Evolutionary conservation across 495 filamentous ascomycete species (phyloP).

Genomic region (Podospora anserina): DNA sequence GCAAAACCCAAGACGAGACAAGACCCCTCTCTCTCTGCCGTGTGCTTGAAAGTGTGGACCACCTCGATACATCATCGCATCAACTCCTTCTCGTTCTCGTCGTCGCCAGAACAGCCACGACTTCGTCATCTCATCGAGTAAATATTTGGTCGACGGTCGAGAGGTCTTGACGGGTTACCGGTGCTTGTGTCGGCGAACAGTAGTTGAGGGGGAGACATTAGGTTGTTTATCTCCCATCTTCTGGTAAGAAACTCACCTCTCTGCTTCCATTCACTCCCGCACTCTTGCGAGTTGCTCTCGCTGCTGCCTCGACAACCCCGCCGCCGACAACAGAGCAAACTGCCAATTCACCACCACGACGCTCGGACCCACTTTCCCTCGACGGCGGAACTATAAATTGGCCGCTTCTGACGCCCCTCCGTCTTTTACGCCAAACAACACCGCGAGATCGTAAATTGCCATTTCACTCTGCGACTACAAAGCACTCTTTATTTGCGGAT

Average conservation of each 20-base stretch:
- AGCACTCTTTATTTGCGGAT: slow-evolving; percentile 2
- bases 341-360: neutral
- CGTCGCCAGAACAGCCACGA: slow-evolving; percentile 14
- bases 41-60: slow-evolving; percentile 28
- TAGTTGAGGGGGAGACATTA: slow-evolving; percentile 88
- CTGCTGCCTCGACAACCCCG: neutral
- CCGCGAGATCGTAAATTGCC: neutral
- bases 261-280: neutral
- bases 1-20: slow-evolving; percentile 7
- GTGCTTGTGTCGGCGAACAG: slow-evolving; percentile 36
- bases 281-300: neutral
- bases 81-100: slow-evolving; percentile 5
- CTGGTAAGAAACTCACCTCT: slow-evolving; percentile 57
- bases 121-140: slow-evolving; percentile 17
- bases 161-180: slow-evolving; percentile 31
- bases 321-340: neutral
- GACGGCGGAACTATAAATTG: neutral
- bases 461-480: neutral
- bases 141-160: slow-evolving; percentile 30
- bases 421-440: neutral
- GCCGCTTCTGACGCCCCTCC: neutral
- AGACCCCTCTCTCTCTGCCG: slow-evolving; percentile 25
- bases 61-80: slow-evolving; percentile 12
- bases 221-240: slow-evolving; percentile 91
- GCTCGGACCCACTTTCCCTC: neutral